Evolutionary conservation across 2,329 filamentous ascomycete genomes (phyloP), one percentile per base, ranked within the genome.

Genomic region (Arthroderma sp.): DNA sequence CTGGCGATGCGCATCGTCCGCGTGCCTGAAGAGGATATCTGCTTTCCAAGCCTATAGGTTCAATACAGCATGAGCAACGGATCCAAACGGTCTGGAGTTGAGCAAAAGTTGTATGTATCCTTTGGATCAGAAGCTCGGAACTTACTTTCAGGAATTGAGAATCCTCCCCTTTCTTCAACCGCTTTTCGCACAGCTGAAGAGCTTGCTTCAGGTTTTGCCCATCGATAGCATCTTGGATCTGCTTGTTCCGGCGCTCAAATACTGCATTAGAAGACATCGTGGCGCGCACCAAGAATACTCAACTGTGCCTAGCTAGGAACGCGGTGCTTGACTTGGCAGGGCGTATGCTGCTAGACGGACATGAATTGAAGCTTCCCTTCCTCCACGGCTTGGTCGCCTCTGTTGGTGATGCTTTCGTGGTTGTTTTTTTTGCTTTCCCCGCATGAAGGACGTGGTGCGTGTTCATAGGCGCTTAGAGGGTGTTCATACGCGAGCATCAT

Each of bases 101-200:
- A 3, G 15, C 15, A 22, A 22, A 22, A 22, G 15, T 22, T 22
- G 15, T 22, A 22, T 22, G 15, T 22, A 22, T 22, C 15, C 15
- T 22, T 22, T 8, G 8, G 6, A 7, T 22, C 15, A 22, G 15
- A 22, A 22, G 15, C 15, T 22, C 27, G 4, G 27, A 31, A 53
- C 59, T 49, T 44, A 64, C 65, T 52, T 55, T 62, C 30, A 68
- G 47, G 47, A 66, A 67, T 3, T 58, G 54, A 4, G 64, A 66
- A 45, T 67, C 60, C 50, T 71, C 67, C 31, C 67, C 67, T 53
- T 79, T 79, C 60, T 78, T 74, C 51, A 71, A 66, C 43, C 69
- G 70, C 50, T 71, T 72, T 47, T 71, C 67, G 43, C 69, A 68
- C 15, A 71, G 55, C 53, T 71, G 67, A 44, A 72, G 50, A 5